Conservation (phyloP, 1,284 basidiomycete species). For the Rhodotorula sp. region DNA sequence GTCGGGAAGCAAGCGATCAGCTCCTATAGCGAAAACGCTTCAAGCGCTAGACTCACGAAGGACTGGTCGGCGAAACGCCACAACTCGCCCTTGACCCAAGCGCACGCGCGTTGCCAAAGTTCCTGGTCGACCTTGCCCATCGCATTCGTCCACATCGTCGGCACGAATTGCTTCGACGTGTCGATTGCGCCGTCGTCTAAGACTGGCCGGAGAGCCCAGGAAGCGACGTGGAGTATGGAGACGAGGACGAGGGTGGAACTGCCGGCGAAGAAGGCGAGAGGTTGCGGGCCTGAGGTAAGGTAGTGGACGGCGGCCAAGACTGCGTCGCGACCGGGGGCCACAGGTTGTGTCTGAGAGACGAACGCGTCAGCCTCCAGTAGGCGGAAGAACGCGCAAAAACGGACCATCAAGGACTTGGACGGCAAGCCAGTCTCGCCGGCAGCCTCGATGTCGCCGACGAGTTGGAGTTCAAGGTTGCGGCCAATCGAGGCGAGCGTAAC, state of each 20-base stretch:
- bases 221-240: conserved; percentile 54
- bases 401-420: not conserved
- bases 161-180: conserved; percentile 4
- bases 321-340: not conserved
- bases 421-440: not conserved
- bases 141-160: conserved; percentile 18
- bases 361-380: not conserved
- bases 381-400: not conserved
- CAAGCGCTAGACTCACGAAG: not conserved
- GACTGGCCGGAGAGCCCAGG: conserved; percentile 65
- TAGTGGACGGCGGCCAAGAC: conserved; percentile 53
- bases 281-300: conserved; percentile 45
- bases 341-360: no score
- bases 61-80: not conserved
- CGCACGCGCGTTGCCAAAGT: conserved; percentile 13
- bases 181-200: conserved; percentile 36
- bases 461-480: conserved; percentile 40
- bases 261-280: conserved; percentile 67
- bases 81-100: conserved; percentile 26
- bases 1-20: not conserved
- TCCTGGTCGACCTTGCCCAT: conserved; percentile 8
- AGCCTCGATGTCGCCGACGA: not conserved
- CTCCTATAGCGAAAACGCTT: no score
- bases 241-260: conserved; percentile 60
- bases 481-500: conserved; percentile 44